Evolutionary conservation across 208 protist species (phyloP).

Genomic region (Naegleria lovaniensis): DNA sequence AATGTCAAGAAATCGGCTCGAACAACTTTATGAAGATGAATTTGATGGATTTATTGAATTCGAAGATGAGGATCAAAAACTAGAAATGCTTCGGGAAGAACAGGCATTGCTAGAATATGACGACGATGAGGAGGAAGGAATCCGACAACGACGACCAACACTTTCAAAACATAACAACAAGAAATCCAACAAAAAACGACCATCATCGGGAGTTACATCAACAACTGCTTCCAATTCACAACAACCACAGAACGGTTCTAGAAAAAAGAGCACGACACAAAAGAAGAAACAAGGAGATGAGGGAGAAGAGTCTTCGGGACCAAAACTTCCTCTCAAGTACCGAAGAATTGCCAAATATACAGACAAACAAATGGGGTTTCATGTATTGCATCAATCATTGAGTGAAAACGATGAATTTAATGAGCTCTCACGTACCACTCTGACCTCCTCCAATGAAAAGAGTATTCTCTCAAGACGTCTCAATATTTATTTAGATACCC

Average conservation of each 20-base stretch:
- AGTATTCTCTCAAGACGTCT: neutral
- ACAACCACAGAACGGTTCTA: no score
- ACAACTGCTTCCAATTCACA: neutral
- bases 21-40: neutral
- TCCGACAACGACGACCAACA: neutral
- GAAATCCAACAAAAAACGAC: neutral
- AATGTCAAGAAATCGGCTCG: neutral
- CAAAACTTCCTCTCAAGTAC: neutral
- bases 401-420: neutral
- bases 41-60: neutral
- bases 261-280: neutral
- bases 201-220: neutral
- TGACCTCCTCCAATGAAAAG: neutral
- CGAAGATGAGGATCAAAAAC: neutral
- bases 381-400: neutral
- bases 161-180: neutral
- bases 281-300: neutral
- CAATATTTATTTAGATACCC: neutral
- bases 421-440: neutral
- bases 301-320: neutral
- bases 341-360: neutral
- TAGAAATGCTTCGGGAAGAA: neutral
- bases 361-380: neutral
- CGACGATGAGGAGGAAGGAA: neutral
- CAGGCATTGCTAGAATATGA: neutral